Evolutionary conservation across 345 rosid species (phyloP).

Genomic region (Lepidium aucheri): DNA sequence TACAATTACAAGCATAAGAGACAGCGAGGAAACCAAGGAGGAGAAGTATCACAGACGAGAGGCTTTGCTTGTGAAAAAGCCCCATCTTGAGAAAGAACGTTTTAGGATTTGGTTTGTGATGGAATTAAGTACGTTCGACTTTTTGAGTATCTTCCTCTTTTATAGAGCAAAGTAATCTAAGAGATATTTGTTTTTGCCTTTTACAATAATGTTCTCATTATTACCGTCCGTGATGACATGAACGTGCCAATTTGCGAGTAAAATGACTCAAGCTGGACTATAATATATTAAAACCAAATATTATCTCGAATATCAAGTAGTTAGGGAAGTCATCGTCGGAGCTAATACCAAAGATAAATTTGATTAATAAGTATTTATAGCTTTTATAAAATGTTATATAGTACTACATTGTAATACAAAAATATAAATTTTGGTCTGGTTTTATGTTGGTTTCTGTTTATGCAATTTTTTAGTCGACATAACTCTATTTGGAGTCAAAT

Average conservation of each 20-base stretch:
- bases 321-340: too few relatives aligned
- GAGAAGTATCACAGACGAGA: constrained; percentile 6
- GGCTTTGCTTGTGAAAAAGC: constrained; percentile 17
- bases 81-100: constrained; percentile 10
- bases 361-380: too few relatives aligned
- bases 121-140: constrained; percentile 4
- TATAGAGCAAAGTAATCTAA: constrained; percentile 1
- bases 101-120: constrained; percentile 6
- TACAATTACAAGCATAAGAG: constrained; percentile 26
- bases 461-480: too few relatives aligned
- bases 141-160: not conserved
- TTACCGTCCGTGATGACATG: constrained; percentile 19
- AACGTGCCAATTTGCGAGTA: constrained; percentile 15
- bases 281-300: too few relatives aligned
- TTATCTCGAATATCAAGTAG: too few relatives aligned
- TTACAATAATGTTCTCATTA: not conserved
- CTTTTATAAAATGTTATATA: too few relatives aligned
- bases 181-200: not conserved
- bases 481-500: too few relatives aligned
- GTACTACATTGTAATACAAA: too few relatives aligned
- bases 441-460: too few relatives aligned
- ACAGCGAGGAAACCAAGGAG: constrained; percentile 2
- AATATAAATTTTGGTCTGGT: too few relatives aligned
- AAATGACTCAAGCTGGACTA: constrained; percentile 5
- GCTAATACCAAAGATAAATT: too few relatives aligned